phyloP scores from a whole-genome alignment of 148 eudicot genomes.

The Rhododendron henanense region DNA sequence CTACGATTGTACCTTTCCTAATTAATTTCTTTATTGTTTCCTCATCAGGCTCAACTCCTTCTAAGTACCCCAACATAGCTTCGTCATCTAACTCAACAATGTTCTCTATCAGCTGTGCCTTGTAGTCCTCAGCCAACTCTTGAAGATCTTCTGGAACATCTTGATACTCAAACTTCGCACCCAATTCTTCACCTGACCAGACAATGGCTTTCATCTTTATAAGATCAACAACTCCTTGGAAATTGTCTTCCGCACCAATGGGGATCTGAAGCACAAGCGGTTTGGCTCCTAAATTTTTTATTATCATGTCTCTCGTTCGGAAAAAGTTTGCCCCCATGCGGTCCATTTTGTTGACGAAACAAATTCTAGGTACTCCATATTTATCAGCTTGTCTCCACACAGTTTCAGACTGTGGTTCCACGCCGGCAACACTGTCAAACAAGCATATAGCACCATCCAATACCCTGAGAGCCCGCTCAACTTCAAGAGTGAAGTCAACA shows the following conservation, averaged over 20 bases:
- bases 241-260: conserved; percentile 84
- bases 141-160: conserved; percentile 78
- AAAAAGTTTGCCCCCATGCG: conserved; percentile 96
- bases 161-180: conserved; percentile 71
- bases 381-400: conserved; percentile 99
- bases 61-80: conserved; percentile 80
- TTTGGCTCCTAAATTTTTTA: conserved; percentile 87
- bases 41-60: conserved; percentile 91
- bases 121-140: conserved; percentile 66
- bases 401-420: conserved; percentile 98
- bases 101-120: conserved; percentile 67
- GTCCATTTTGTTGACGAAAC: conserved; percentile 98
- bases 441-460: conserved; percentile 96
- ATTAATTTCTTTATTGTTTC: conserved; percentile 71
- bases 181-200: conserved; percentile 97
- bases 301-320: conserved; percentile 94
- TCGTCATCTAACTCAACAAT: conserved; percentile 77
- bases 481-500: conserved; percentile 98
- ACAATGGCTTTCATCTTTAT: conserved; percentile 82
- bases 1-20: conserved; percentile 69
- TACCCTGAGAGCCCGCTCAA: conserved; percentile 97
- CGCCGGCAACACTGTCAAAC: conserved; percentile 99
- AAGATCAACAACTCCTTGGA: conserved; percentile 81
- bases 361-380: conserved; percentile 96
- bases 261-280: conserved; percentile 91